phyloP scores from a whole-genome alignment of 805 yeast species.

The Saitoella complicata region DNA sequence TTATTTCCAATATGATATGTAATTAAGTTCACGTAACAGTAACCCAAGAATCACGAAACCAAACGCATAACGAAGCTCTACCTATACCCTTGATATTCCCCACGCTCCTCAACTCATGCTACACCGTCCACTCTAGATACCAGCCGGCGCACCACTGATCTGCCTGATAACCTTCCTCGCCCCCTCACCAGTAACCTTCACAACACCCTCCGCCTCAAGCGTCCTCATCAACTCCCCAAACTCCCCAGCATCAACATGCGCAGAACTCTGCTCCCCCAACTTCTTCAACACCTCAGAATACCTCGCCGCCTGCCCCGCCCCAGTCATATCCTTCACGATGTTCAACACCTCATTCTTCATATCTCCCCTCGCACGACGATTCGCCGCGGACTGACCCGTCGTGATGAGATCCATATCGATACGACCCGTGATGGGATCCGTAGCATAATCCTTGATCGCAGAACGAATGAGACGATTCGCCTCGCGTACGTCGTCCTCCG shows the following conservation, averaged over 20 bases:
- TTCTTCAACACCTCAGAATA: slow-evolving; percentile 43
- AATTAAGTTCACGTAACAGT: too few species aligned
- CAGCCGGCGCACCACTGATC: slow-evolving; percentile 1
- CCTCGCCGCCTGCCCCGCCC: slow-evolving; percentile 31
- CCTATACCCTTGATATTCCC: too few species aligned
- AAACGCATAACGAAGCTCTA: too few species aligned
- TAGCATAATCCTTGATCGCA: slow-evolving; percentile 95
- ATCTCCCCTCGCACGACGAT: slow-evolving; percentile 62
- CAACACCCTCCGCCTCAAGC: slow-evolving; percentile 53
- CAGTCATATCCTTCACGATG: slow-evolving; percentile 26
- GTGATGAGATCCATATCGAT: slow-evolving; percentile 96
- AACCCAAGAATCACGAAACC: too few species aligned
- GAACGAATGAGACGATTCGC: slow-evolving; percentile 84
- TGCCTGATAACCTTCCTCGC: slow-evolving; percentile 41
- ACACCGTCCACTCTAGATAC: too few species aligned
- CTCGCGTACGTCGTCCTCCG: slow-evolving; percentile 69
- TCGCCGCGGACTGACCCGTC: slow-evolving; percentile 85
- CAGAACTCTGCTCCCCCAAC: slow-evolving; percentile 49
- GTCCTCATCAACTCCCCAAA: slow-evolving; percentile 50
- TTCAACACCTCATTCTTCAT: slow-evolving; percentile 43
- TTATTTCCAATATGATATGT: too few species aligned
- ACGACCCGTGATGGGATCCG: slow-evolving; percentile 91
- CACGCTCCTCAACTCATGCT: too few species aligned
- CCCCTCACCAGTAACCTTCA: slow-evolving; percentile 57
- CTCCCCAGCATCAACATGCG: slow-evolving; percentile 53